Evolutionary conservation across 306 rosid species (phyloP).

Genomic region (Acacia melanoxylon): DNA sequence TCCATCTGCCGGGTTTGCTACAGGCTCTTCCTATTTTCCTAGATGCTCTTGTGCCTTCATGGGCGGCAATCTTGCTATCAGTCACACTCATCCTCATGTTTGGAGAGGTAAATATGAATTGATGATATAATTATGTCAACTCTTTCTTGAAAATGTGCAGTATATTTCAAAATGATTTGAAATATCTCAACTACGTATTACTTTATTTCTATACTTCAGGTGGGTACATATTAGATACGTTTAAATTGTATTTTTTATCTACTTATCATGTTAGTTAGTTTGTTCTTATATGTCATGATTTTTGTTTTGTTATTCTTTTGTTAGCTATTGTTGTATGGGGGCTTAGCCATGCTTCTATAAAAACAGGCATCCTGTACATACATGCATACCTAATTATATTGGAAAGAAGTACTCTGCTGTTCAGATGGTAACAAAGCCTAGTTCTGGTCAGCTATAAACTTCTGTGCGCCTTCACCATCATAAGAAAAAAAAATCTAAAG

Average conservation of each 20-base stretch:
- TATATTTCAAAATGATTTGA: not conserved
- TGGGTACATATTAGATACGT: not conserved
- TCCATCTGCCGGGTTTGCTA: not conserved
- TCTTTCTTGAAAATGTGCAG: not conserved
- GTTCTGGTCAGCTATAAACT: not conserved
- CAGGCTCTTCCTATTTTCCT: conserved; percentile 95
- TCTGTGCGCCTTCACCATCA: not conserved
- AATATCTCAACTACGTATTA: not conserved
- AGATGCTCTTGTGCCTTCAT: conserved; percentile 81
- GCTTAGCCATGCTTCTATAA: not conserved
- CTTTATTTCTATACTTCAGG: not conserved
- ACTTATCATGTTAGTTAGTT: not conserved
- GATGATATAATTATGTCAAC: not conserved
- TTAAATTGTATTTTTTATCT: not conserved
- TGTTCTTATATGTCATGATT: not conserved
- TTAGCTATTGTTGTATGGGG: not conserved
- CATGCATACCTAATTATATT: not conserved
- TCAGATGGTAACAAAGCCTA: not conserved
- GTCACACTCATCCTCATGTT: conserved; percentile 89
- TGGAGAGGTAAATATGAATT: conserved; percentile 73
- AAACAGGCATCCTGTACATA: not conserved
- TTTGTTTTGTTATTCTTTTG: not conserved
- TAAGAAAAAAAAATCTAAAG: not conserved
- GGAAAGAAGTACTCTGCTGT: not conserved
- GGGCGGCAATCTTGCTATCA: conserved; percentile 80